These are phyloP conservation scores for Vachellia collinsii DNA, from an alignment of 306 rosid genomes.

Conservation along the genomic window DNA sequence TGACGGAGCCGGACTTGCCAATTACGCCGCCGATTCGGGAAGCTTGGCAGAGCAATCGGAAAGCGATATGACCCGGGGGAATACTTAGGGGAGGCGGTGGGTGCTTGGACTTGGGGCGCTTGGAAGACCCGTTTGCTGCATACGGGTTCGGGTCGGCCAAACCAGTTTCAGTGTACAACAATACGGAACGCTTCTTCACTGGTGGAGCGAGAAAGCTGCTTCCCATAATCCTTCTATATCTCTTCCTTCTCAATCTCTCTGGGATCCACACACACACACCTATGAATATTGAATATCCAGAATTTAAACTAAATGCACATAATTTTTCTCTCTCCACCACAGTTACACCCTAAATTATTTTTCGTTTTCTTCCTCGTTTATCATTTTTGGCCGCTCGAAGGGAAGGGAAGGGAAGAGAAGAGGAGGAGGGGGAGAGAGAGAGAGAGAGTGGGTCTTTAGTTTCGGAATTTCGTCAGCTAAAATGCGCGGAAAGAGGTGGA, in stretches of 20 bases:
- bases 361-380: neutral
- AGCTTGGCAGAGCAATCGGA: constrained; percentile 88
- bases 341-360: neutral
- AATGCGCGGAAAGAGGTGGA: constrained; percentile 28
- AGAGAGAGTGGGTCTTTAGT: neutral
- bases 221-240: constrained; percentile 58
- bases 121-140: constrained; percentile 54
- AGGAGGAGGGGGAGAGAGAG: neutral
- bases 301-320: neutral
- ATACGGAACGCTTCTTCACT: constrained; percentile 70
- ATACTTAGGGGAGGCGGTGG: constrained; percentile 52
- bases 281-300: neutral
- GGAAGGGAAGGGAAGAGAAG: neutral
- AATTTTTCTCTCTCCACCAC: neutral
- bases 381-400: neutral
- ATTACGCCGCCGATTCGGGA: constrained; percentile 95
- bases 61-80: constrained; percentile 71
- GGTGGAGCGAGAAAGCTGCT: constrained; percentile 67
- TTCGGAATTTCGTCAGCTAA: constrained; percentile 18
- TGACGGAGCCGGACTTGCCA: constrained; percentile 83
- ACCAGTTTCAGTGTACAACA: constrained; percentile 24
- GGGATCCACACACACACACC: neutral
- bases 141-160: constrained; percentile 48
- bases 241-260: neutral
- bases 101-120: constrained; percentile 66